Conservation (phyloP, 176 grass and related monocot genomes). For the Lolium multiflorum region DNA sequence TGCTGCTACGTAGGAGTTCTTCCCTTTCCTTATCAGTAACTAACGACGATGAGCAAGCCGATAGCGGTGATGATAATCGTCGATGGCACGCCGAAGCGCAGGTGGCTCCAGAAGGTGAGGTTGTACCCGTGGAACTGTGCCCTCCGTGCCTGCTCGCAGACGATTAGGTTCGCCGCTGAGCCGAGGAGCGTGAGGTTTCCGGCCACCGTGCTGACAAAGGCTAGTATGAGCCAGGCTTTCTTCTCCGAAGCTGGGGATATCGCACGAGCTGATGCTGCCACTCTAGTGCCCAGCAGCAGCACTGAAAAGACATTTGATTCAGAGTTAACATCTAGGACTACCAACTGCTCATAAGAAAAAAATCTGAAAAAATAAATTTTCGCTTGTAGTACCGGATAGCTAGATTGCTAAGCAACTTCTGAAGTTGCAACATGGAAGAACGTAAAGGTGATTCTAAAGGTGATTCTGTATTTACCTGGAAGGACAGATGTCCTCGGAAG, state of each 20-base stretch:
- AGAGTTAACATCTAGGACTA: not conserved
- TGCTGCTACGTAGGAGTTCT: not conserved
- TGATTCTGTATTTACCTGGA: not conserved
- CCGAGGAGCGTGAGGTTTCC: conserved; percentile 92
- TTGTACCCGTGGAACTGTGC: conserved; percentile 77
- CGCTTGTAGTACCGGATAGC: not conserved
- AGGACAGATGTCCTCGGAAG: not conserved
- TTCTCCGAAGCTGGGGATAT: conserved; percentile 74
- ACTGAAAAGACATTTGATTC: conserved; percentile 57
- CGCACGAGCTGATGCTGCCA: conserved; percentile 75
- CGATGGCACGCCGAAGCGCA: conserved; percentile 87
- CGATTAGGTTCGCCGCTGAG: conserved; percentile 94
- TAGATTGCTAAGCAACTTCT: not conserved
- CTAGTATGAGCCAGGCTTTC: conserved; percentile 90
- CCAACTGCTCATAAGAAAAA: not conserved
- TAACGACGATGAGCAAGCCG: conserved; percentile 70
- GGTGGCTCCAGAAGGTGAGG: conserved; percentile 94
- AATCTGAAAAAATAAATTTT: not conserved
- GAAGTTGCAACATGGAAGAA: not conserved
- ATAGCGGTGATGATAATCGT: conserved; percentile 78
- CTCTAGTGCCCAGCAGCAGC: conserved; percentile 81
- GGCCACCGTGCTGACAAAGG: conserved; percentile 92
- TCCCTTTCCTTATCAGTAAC: conserved; percentile 36
- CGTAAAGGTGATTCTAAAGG: not conserved
- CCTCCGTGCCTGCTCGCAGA: conserved; percentile 87